Base-by-base conservation (phyloP, 2,329 filamentous ascomycete species). In the Aspergillus brunneoviolaceus region DNA sequence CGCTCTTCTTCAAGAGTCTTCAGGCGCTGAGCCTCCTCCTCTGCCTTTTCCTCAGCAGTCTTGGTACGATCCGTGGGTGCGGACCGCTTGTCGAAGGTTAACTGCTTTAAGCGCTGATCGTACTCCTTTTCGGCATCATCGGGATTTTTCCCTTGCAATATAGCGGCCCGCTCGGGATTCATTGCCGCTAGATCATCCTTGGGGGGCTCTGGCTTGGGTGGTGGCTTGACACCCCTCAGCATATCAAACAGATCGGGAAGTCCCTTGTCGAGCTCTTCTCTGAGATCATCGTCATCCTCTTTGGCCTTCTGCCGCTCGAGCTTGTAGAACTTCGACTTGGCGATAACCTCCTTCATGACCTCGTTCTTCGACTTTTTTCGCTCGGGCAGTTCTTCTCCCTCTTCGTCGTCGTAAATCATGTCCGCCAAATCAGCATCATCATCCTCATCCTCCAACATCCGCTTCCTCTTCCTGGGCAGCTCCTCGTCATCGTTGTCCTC, bases 341-440 rank as follows among this genome's bases (percentile, higher is more conserved):
- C 91, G 66, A 99, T 97, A 62, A 99, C 84, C 76, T 99, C 96
- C 70, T 96, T 90, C 91, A 98, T 97, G 53, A 99, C 91, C 76
- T 99, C 95, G 57, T 95, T 90, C 78, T 97, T 98, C 3, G 89
- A 89, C 80, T 97, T 99, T 76, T 96, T 97, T 60, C 89, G 85
- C 69, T 94, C 89, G 0, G 92, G 92, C 63, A 88, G 80, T 21
- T 82, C 82, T 39, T 82, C 81, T 5, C 79, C 79, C 0, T 81
- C 81, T 2, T 80, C 80, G 5, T 81, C 81, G 4, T 72, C 70
- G 16, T 54, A 58, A 1, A 16, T 19, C 16, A 49, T 49, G 10
- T 49, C 53, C 9, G 42, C 39, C 23, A 47, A 31, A 23, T 49
- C 59, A 27, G 29, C 14, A 12, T 72, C 72, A 31, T 80, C 72